phyloP scores from a whole-genome alignment of 1,284 basidiomycete species.

The Hemileia vastatrix region DNA sequence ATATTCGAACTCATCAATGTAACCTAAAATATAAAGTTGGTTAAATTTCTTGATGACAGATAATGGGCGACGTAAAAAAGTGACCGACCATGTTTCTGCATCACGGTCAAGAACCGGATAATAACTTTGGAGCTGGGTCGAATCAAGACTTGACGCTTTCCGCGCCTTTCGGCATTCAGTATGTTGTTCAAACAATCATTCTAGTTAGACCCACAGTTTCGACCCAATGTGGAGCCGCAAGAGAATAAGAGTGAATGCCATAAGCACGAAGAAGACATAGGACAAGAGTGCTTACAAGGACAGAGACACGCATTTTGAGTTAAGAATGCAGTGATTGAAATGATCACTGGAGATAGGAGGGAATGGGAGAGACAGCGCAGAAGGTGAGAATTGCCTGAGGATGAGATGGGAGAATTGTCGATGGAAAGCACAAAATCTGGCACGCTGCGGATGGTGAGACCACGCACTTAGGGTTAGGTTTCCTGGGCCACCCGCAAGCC shows the following conservation, averaged over 20 bases:
- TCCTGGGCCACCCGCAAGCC: too few relatives aligned
- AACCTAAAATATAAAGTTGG: slow-evolving; percentile 53
- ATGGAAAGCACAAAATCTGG: too few relatives aligned
- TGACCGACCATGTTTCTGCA: slow-evolving; percentile 88
- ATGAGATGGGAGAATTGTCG: slow-evolving; percentile 53
- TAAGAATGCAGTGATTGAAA: too few relatives aligned
- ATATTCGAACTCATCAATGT: slow-evolving; percentile 99
- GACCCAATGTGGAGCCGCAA: too few relatives aligned
- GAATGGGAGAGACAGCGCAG: too few relatives aligned
- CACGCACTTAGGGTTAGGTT: too few relatives aligned
- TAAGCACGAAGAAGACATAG: not conserved
- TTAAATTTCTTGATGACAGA: slow-evolving; percentile 38
- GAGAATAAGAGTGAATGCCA: not conserved
- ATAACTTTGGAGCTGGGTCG: slow-evolving; percentile 92
- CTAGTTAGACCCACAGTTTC: too few relatives aligned
- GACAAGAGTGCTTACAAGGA: slow-evolving; percentile 23
- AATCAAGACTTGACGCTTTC: slow-evolving; percentile 89
- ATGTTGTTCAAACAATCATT: slow-evolving; percentile 93
- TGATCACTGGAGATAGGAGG: too few relatives aligned
- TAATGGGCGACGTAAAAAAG: slow-evolving; percentile 17
- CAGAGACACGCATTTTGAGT: slow-evolving; percentile 34
- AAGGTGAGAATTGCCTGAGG: too few relatives aligned
- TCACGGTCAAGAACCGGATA: slow-evolving; percentile 88
- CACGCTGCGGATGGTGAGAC: too few relatives aligned
- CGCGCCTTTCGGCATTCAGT: slow-evolving; percentile 94